These are phyloP conservation scores for Massariosphaeria phaeospora DNA, from an alignment of 495 filamentous ascomycete species.

Conservation along the genomic window DNA sequence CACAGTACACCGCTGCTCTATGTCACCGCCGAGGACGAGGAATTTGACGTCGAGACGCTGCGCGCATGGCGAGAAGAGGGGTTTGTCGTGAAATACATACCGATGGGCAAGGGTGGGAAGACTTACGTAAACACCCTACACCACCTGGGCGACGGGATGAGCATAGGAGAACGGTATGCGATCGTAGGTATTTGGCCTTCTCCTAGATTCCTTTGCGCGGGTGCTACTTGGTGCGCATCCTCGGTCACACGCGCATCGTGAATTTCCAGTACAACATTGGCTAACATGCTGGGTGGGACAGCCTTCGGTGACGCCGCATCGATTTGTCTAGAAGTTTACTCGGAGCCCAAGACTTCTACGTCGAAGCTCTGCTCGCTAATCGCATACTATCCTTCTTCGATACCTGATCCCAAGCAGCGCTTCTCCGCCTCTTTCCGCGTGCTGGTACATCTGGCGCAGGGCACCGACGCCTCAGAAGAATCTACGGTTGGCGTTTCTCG, in stretches of 20 bases:
- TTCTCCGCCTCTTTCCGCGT: constrained; percentile 44
- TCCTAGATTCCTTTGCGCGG: not conserved
- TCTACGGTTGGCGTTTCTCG: constrained; percentile 34
- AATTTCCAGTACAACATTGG: not conserved
- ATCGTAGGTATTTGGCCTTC: constrained; percentile 38
- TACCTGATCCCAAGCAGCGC: constrained; percentile 43
- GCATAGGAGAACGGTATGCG: constrained; percentile 40
- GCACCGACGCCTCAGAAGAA: constrained; percentile 24
- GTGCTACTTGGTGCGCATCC: not conserved
- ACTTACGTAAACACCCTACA: constrained; percentile 51
- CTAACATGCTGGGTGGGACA: constrained; percentile 11
- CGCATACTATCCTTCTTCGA: constrained; percentile 47
- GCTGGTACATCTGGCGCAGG: constrained; percentile 45
- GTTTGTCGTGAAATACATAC: constrained; percentile 59
- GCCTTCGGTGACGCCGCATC: constrained; percentile 42
- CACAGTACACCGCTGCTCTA: constrained; percentile 53
- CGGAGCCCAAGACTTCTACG: constrained; percentile 31
- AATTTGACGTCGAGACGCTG: constrained; percentile 56
- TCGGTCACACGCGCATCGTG: not conserved
- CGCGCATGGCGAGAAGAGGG: constrained; percentile 62
- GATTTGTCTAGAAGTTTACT: constrained; percentile 37
- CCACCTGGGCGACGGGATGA: constrained; percentile 33
- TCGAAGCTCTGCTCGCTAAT: constrained; percentile 48
- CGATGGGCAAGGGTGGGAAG: constrained; percentile 51
- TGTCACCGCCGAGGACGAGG: constrained; percentile 56